Evolutionary conservation across 768 basidiomycete species (phyloP).

Genomic region (Xanthoconium stramineum): DNA sequence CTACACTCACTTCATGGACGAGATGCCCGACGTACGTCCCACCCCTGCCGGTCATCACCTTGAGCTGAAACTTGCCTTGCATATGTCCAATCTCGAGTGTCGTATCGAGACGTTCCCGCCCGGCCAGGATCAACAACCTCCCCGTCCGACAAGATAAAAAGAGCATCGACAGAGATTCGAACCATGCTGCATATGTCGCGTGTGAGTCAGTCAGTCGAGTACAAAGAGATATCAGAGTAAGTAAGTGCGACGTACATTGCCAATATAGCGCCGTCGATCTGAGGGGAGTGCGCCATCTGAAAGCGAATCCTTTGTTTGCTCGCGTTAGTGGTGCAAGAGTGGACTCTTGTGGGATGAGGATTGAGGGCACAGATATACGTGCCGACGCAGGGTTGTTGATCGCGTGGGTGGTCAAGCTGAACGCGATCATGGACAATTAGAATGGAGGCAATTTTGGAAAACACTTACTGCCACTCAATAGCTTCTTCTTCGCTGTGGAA

Average conservation of each 20-base stretch:
- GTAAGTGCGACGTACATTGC: slow-evolving; percentile 55
- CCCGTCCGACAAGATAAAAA: slow-evolving; percentile 81
- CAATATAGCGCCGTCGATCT: slow-evolving; percentile 86
- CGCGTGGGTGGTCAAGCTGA: slow-evolving; percentile 76
- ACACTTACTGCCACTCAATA: slow-evolving; percentile 91
- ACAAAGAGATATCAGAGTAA: not conserved
- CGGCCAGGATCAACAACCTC: slow-evolving; percentile 85
- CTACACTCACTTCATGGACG: slow-evolving; percentile 75
- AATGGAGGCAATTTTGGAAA: not conserved
- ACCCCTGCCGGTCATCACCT: slow-evolving; percentile 61
- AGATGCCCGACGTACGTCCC: slow-evolving; percentile 72
- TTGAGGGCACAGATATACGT: slow-evolving; percentile 82
- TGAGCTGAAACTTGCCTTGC: slow-evolving; percentile 95
- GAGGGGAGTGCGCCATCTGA: slow-evolving; percentile 83
- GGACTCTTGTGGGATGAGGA: slow-evolving; percentile 52
- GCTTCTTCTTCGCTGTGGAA: slow-evolving; percentile 83
- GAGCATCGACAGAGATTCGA: slow-evolving; percentile 70
- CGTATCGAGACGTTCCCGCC: slow-evolving; percentile 88
- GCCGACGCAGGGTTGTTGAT: slow-evolving; percentile 82
- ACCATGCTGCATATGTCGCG: slow-evolving; percentile 70
- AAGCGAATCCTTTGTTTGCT: slow-evolving; percentile 29
- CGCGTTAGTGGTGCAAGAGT: slow-evolving; percentile 27
- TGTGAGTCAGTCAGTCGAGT: not conserved
- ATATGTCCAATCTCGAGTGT: slow-evolving; percentile 96
- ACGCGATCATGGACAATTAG: not conserved